Evolutionary conservation across 2,329 filamentous ascomycete species (phyloP).

Genomic region (Paecilomyces fulvus): DNA sequence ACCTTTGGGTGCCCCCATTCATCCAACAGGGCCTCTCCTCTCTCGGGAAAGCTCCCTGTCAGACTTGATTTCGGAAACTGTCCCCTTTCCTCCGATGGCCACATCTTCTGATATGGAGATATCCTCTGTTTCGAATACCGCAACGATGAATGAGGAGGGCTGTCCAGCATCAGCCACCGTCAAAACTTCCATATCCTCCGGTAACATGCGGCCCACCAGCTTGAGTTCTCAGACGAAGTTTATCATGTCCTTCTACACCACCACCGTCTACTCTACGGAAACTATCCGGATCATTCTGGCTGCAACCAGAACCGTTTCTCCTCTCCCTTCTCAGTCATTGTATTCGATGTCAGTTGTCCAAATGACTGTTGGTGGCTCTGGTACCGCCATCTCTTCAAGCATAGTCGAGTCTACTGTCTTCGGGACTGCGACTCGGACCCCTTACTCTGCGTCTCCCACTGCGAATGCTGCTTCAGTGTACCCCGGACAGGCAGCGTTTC

Average conservation of each 20-base stretch:
- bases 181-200: neutral
- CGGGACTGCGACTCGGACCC: neutral
- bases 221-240: neutral
- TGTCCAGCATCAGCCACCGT: neutral
- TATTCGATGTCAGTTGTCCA: neutral
- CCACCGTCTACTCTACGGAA: neutral
- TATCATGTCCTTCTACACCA: neutral
- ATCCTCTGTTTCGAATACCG: neutral
- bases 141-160: neutral
- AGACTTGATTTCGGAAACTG: neutral
- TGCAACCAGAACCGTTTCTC: neutral
- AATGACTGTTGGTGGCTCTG: neutral
- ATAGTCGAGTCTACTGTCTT: neutral
- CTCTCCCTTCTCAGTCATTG: neutral
- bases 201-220: neutral
- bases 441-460: neutral
- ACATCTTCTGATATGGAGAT: neutral
- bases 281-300: neutral
- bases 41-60: neutral
- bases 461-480: neutral
- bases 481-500: neutral
- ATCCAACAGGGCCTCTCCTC: neutral
- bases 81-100: neutral
- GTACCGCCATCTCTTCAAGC: neutral
- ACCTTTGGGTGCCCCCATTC: neutral